These are phyloP conservation scores for Penicillium lividum DNA, from an alignment of 495 filamentous ascomycete genomes.

Conservation along the genomic window DNA sequence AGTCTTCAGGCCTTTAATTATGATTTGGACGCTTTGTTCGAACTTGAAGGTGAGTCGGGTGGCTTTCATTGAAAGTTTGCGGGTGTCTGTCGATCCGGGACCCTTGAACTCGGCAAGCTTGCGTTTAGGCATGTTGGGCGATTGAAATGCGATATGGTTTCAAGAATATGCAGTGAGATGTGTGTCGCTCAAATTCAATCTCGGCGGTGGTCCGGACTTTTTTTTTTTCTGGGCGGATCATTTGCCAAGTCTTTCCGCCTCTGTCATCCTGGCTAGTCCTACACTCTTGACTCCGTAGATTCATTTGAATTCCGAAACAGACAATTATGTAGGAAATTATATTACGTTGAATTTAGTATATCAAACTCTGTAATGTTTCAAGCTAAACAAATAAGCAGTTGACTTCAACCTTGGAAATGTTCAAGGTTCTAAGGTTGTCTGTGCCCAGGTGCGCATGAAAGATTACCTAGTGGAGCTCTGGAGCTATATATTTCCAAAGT, in stretches of 20 bases:
- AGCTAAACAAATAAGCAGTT: too few relatives aligned
- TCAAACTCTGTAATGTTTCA: too few relatives aligned
- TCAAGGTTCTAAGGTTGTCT: too few relatives aligned
- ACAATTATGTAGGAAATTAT: background rate
- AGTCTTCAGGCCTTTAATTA: conserved; percentile 71
- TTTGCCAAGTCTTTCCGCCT: conserved; percentile 28
- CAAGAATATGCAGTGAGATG: background rate
- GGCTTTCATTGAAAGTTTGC: conserved; percentile 36
- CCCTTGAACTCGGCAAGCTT: conserved; percentile 42
- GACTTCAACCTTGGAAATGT: too few relatives aligned
- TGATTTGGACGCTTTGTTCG: conserved; percentile 55
- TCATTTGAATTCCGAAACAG: background rate
- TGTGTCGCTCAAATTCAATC: background rate
- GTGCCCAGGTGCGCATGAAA: too few relatives aligned
- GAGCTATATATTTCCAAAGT: background rate
- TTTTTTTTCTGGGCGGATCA: conserved; percentile 27
- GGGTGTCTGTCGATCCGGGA: conserved; percentile 18
- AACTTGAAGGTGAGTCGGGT: conserved; percentile 55
- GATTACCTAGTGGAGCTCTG: background rate
- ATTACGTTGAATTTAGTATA: too few relatives aligned
- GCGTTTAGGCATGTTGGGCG: conserved; percentile 47
- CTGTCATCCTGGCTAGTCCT: background rate
- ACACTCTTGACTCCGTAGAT: background rate
- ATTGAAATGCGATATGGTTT: background rate
- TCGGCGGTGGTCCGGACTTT: conserved; percentile 13